Conservation (phyloP, 139 green algal genomes). For the Closterium sp. region DNA sequence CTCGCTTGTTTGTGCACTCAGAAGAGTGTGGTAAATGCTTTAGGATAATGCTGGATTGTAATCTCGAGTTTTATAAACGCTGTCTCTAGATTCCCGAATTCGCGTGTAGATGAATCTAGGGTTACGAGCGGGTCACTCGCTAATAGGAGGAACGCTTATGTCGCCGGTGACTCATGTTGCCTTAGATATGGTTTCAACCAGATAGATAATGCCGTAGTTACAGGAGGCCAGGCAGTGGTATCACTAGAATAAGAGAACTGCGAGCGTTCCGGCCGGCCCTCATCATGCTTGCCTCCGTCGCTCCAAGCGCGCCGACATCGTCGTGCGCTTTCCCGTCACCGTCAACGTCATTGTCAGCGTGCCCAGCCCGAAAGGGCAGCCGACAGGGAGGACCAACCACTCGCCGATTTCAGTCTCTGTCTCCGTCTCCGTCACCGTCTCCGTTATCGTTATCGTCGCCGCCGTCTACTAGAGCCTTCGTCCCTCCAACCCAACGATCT, state of each 20-base stretch:
- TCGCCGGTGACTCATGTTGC: too few species aligned
- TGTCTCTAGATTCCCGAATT: too few species aligned
- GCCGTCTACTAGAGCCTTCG: not conserved
- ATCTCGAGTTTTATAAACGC: too few species aligned
- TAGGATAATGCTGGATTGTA: too few species aligned
- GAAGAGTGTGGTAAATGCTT: too few species aligned
- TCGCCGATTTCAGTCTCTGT: not conserved
- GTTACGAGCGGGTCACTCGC: too few species aligned
- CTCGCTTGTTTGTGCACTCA: too few species aligned
- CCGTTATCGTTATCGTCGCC: not conserved
- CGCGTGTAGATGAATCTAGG: too few species aligned
- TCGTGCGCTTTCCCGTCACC: not conserved
- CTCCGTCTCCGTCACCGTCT: not conserved
- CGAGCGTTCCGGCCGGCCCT: not conserved
- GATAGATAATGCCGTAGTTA: too few species aligned
- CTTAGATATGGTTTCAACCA: too few species aligned
- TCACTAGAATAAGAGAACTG: not conserved
- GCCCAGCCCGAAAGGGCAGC: not conserved
- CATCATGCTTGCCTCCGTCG: not conserved
- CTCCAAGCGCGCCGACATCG: not conserved
- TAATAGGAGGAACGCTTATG: too few species aligned
- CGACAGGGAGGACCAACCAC: not conserved
- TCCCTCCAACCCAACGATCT: not conserved
- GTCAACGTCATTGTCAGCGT: not conserved
- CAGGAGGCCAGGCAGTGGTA: too few species aligned